These are phyloP conservation scores for Fusarium mexicanum DNA, from an alignment of 2,329 filamentous ascomycete genomes.

Conservation along the genomic window DNA sequence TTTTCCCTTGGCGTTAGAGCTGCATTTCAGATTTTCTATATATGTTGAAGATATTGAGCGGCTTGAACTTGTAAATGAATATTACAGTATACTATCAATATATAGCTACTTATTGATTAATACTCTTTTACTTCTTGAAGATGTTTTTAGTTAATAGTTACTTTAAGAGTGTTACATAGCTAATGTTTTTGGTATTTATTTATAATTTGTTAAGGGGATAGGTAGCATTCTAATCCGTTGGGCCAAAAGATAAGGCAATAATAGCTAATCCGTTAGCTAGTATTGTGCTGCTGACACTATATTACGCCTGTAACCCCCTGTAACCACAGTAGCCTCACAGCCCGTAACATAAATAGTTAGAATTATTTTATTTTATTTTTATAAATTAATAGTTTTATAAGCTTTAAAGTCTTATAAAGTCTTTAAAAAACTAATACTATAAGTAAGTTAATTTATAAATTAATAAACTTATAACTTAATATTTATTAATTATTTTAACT, in stretches of 20 bases:
- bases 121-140: not conserved
- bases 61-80: conserved; percentile 21
- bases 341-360: not conserved
- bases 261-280: no score
- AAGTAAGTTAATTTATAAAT: not conserved
- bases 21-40: not conserved
- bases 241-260: no score
- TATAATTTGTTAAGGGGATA: no score
- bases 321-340: no score
- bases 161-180: no score
- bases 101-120: not conserved
- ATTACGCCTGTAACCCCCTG: no score
- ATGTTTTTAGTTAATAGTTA: not conserved
- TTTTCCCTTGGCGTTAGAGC: conserved; percentile 10
- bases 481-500: not conserved
- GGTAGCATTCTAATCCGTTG: no score
- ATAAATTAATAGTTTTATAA: not conserved
- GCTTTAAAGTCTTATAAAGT: no score
- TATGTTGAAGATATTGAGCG: conserved; percentile 11
- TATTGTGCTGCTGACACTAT: no score
- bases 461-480: not conserved
- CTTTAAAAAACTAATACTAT: not conserved
- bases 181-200: no score
- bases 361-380: not conserved
- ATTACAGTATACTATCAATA: conserved; percentile 8